These are phyloP conservation scores for Cercospora zeina DNA, from an alignment of 2,329 filamentous ascomycete species.

Conservation along the genomic window DNA sequence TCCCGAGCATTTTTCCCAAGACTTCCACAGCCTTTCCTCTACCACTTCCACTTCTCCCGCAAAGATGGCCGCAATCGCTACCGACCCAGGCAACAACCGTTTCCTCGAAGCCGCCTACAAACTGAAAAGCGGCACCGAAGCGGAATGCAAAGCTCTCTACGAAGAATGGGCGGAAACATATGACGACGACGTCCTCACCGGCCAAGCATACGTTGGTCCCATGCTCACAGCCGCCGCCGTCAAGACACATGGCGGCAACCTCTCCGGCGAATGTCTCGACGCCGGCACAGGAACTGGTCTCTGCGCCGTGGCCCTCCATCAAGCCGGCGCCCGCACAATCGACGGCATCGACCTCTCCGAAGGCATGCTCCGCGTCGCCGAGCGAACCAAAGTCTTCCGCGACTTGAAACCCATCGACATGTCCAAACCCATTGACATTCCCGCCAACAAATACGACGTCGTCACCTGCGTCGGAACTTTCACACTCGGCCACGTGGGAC, in stretches of 20 bases:
- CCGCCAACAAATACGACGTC: conserved; percentile 51
- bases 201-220: conserved; percentile 47
- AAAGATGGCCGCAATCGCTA: conserved; percentile 13
- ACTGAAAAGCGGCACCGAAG: conserved; percentile 18
- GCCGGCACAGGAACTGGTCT: conserved; percentile 36
- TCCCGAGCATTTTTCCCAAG: background rate
- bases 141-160: conserved; percentile 40
- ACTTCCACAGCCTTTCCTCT: background rate
- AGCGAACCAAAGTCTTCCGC: conserved; percentile 52
- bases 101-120: conserved; percentile 22
- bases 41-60: background rate
- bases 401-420: conserved; percentile 51
- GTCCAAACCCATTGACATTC: conserved; percentile 46
- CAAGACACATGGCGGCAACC: conserved; percentile 19
- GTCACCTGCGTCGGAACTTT: conserved; percentile 58
- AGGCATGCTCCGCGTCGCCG: conserved; percentile 57
- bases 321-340: conserved; percentile 49
- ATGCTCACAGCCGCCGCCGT: conserved; percentile 24
- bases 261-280: conserved; percentile 22
- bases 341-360: conserved; percentile 57
- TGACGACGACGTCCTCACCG: conserved; percentile 44
- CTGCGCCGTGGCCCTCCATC: conserved; percentile 52
- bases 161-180: conserved; percentile 52
- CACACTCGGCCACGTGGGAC: conserved; percentile 58
- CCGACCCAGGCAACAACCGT: conserved; percentile 16